Evolutionary conservation across 345 rosid species (phyloP).

Genomic region (Eucalyptus globulus): DNA sequence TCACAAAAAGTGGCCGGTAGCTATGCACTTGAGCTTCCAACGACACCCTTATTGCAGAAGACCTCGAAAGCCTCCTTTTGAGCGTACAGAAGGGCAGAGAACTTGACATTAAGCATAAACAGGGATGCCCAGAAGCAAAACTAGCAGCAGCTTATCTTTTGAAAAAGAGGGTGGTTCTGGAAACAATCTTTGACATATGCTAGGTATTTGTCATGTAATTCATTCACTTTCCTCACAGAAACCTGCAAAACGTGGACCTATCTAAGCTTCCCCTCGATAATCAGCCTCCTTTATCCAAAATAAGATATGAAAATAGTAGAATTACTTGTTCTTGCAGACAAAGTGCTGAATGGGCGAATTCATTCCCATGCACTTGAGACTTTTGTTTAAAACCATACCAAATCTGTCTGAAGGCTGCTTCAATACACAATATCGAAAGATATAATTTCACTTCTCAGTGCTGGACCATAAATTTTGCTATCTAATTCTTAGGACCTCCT

Average conservation of each 20-base stretch:
- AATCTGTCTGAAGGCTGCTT: background rate
- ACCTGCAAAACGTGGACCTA: slow-evolving; percentile 25
- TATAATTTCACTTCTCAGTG: background rate
- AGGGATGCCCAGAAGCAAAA: background rate
- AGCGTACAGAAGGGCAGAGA: slow-evolving; percentile 13
- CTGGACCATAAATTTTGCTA: background rate
- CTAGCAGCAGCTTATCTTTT: slow-evolving; percentile 21
- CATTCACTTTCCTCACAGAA: slow-evolving; percentile 59
- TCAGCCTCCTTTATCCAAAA: background rate
- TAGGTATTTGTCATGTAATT: slow-evolving; percentile 75
- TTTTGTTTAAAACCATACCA: background rate
- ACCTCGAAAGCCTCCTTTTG: slow-evolving; percentile 59
- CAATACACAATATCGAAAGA: background rate
- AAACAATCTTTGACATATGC: slow-evolving; percentile 57
- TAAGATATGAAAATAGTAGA: background rate
- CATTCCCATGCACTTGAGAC: background rate
- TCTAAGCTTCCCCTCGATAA: background rate
- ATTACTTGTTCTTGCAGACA: slow-evolving; percentile 44
- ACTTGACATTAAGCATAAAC: background rate
- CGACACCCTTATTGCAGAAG: slow-evolving; percentile 45
- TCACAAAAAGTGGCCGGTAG: slow-evolving; percentile 51
- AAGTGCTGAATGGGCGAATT: background rate
- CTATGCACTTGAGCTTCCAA: slow-evolving; percentile 56
- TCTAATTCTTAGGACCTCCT: background rate
- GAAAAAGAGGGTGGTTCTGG: slow-evolving; percentile 64